Evolutionary conservation across 371 early-diverging fungal genomes (phyloP).

Genomic region (Mortierella sp.): DNA sequence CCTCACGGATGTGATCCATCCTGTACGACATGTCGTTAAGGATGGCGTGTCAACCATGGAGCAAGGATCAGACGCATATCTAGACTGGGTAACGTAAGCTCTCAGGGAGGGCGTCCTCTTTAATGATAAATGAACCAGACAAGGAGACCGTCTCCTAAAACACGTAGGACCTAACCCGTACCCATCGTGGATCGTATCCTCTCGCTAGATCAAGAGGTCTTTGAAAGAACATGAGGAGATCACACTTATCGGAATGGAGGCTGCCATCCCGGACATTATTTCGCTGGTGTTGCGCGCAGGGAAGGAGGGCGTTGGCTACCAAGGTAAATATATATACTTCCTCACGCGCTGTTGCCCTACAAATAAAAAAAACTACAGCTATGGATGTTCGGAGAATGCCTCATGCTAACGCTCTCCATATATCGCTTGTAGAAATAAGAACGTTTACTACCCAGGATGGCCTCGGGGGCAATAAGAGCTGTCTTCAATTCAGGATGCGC

Average conservation of each 20-base stretch:
- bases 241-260: conserved; percentile 52
- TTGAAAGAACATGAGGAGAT: conserved; percentile 50
- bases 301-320: conserved; percentile 42
- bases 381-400: too few relatives aligned
- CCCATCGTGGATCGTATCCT: not conserved
- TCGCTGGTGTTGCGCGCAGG: conserved; percentile 48
- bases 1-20: conserved; percentile 43
- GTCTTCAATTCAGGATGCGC: conserved; percentile 49
- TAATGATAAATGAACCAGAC: too few relatives aligned
- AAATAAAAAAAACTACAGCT: too few relatives aligned
- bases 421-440: conserved; percentile 30
- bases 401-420: not conserved
- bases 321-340: conserved; percentile 22
- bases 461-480: conserved; percentile 53
- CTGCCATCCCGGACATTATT: conserved; percentile 49
- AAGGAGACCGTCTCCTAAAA: too few relatives aligned
- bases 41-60: conserved; percentile 42
- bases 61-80: conserved; percentile 52
- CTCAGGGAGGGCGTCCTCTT: too few relatives aligned
- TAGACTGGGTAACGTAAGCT: conserved; percentile 54
- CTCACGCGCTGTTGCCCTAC: too few relatives aligned
- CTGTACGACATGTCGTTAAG: conserved; percentile 44
- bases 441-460: conserved; percentile 53
- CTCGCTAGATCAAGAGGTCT: conserved; percentile 25
- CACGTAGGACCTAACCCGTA: too few relatives aligned